Percentiles rank a stretch among this genome's conserved stretches.
Evolutionary conservation across 2,329 filamentous ascomycete genomes (phyloP).

Genomic region (Bipolaris zeicola): DNA sequence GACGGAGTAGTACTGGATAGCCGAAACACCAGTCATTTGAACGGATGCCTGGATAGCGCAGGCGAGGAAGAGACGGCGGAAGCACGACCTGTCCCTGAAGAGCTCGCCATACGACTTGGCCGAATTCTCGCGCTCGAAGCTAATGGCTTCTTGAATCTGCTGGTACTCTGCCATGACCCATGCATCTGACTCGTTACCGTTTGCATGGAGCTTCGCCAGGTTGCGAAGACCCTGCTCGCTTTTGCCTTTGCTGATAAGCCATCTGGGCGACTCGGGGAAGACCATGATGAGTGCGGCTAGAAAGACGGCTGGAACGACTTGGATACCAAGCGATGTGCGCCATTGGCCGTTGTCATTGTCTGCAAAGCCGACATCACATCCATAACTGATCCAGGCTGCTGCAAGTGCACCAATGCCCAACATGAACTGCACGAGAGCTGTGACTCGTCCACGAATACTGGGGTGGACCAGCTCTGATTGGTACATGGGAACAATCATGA

Average conservation of each 20-base stretch:
- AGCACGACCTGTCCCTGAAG: slow-evolving; percentile 68
- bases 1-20: slow-evolving; percentile 76
- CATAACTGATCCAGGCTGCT: slow-evolving; percentile 76
- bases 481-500: slow-evolving; percentile 73
- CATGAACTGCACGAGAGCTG: slow-evolving; percentile 82
- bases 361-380: slow-evolving; percentile 60
- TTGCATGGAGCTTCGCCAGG: slow-evolving; percentile 71
- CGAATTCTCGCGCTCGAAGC: slow-evolving; percentile 68
- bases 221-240: slow-evolving; percentile 68
- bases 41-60: slow-evolving; percentile 71
- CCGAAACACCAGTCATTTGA: slow-evolving; percentile 71
- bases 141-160: slow-evolving; percentile 71
- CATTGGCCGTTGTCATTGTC: slow-evolving; percentile 59
- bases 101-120: slow-evolving; percentile 74
- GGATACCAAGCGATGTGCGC: slow-evolving; percentile 70
- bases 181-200: slow-evolving; percentile 68
- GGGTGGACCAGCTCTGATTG: slow-evolving; percentile 82
- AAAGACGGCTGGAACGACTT: slow-evolving; percentile 70
- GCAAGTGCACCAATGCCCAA: slow-evolving; percentile 74
- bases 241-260: slow-evolving; percentile 76
- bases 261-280: slow-evolving; percentile 71
- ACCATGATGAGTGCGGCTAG: slow-evolving; percentile 69
- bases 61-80: slow-evolving; percentile 74
- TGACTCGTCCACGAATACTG: slow-evolving; percentile 75
- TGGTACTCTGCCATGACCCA: slow-evolving; percentile 76